Base-by-base conservation (phyloP, 1,139 yeast species). In the Kodamaea alishanica region DNA sequence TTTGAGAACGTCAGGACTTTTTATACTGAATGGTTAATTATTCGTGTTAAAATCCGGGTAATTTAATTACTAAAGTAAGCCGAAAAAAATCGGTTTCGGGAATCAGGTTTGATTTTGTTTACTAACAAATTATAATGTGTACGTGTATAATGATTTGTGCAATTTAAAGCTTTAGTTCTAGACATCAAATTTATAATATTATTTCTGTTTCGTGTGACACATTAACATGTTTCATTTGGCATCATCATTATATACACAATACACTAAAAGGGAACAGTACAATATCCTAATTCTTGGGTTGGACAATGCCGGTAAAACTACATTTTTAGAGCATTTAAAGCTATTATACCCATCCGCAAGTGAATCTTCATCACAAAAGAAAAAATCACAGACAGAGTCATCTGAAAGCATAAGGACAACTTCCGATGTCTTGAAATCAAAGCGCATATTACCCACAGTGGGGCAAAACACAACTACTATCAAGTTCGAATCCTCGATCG, bases 271-370 rank as follows among this genome's bases (percentile, higher is more conserved):
- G 40, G 77, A 71, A 46, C 75, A 70, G 55, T 71, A 71, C 50
- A 70, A 71, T 44, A 77, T 92, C 4, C 70, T 92, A 31, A 85
- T 92, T 30, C 68, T 92, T 25, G 98, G 98, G 11, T 74, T 92
- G 33, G 97, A 92, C 61, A 89, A 90, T 67, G 96, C 97, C 0
- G 98, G 98, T 3, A 92, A 92, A 59, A 90, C 97, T 11, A 85
- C 95, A 0, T 76, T 85, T 47, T 60, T 86, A 28, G 77, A 71
- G 49, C 75, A 71, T 47, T 44, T 69, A 33, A 70, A 70, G 54
- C 56, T 70, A 33, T 54, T 70, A 28, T 71, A 69, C 44, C 61
- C 67, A 1, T 48, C 61, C 6, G 60, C 65, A 8, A 58, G 45
- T 28, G 64, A 59, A 24, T 41, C 52, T 30, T 41, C 51, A 31